Conservation (phyloP, 164 flowering plant genomes). For the Paratinospora sagittata region DNA sequence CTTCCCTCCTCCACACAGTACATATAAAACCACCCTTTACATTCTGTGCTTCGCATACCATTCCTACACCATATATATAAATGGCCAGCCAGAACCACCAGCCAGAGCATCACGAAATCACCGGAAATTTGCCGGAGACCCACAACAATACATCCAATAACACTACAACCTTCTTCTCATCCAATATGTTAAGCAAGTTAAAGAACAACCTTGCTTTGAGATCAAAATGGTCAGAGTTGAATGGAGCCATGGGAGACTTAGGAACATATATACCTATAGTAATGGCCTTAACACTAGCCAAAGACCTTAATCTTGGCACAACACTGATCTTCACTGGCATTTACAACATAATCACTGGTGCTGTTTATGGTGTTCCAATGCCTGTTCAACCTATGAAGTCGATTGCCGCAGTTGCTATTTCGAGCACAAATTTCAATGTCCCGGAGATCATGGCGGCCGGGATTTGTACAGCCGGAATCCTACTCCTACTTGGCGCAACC, state of each 20-base stretch:
- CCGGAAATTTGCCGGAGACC: constrained; percentile 6
- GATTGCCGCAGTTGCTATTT: constrained; percentile 76
- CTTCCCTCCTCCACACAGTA: neutral
- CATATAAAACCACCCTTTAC: neutral
- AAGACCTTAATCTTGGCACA: constrained; percentile 58
- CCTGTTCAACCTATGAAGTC: constrained; percentile 98
- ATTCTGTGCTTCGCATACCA: neutral
- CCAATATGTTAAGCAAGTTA: constrained; percentile 16
- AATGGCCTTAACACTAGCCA: constrained; percentile 63
- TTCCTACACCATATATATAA: constrained; percentile 2
- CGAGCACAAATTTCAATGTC: constrained; percentile 43
- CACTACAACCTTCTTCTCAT: neutral
- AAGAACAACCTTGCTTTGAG: constrained; percentile 39
- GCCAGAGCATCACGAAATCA: constrained; percentile 1
- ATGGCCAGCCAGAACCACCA: constrained; percentile 13
- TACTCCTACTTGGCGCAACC: constrained; percentile 58
- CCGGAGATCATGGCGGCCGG: constrained; percentile 93
- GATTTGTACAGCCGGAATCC: constrained; percentile 47
- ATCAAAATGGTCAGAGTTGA: constrained; percentile 71
- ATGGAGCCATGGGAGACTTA: constrained; percentile 89
- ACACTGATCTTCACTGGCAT: constrained; percentile 77
- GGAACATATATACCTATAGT: constrained; percentile 88
- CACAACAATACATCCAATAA: no score
- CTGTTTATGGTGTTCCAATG: constrained; percentile 85
- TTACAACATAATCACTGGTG: constrained; percentile 73